Evolutionary conservation across 768 basidiomycete species (phyloP).

Genomic region (Pulveroboletus frians): DNA sequence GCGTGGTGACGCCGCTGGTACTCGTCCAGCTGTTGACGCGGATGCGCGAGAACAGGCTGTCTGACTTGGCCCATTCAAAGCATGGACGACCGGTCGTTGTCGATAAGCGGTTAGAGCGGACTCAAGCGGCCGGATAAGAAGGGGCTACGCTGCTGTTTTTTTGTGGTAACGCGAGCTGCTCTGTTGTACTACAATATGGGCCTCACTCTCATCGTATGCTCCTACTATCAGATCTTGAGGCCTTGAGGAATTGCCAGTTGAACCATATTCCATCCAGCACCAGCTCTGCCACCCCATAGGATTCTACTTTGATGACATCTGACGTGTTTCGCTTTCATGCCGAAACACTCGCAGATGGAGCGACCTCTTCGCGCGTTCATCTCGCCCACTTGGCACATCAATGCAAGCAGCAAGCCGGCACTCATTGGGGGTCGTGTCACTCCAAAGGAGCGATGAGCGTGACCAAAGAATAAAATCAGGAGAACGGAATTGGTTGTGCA

Average conservation of each 20-base stretch:
- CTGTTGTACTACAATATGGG: too few species aligned
- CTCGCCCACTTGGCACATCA: slow-evolving; percentile 34
- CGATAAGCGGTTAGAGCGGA: slow-evolving; percentile 70
- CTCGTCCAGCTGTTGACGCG: slow-evolving; percentile 51
- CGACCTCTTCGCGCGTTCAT: slow-evolving; percentile 82
- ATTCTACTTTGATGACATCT: slow-evolving; percentile 56
- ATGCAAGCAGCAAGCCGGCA: slow-evolving; percentile 45
- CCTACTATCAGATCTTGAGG: too few species aligned
- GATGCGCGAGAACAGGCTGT: slow-evolving; percentile 64
- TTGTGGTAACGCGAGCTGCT: too few species aligned
- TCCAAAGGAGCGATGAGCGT: too few species aligned
- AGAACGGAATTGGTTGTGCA: too few species aligned
- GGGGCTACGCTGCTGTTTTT: not conserved
- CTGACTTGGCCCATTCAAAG: slow-evolving; percentile 49
- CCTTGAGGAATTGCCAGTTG: slow-evolving; percentile 38
- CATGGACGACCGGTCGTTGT: slow-evolving; percentile 49
- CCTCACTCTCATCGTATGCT: too few species aligned
- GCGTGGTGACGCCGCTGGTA: slow-evolving; percentile 51
- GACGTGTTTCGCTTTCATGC: slow-evolving; percentile 77
- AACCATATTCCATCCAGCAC: slow-evolving; percentile 35
- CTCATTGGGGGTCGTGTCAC: slow-evolving; percentile 40
- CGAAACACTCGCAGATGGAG: slow-evolving; percentile 76
- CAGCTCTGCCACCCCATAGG: slow-evolving; percentile 39
- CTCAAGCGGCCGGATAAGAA: slow-evolving; percentile 53
- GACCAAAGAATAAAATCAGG: too few species aligned